Base-by-base conservation (phyloP, 192 early-diverging fungal genomes). In the Backusella liffmaniae region DNA sequence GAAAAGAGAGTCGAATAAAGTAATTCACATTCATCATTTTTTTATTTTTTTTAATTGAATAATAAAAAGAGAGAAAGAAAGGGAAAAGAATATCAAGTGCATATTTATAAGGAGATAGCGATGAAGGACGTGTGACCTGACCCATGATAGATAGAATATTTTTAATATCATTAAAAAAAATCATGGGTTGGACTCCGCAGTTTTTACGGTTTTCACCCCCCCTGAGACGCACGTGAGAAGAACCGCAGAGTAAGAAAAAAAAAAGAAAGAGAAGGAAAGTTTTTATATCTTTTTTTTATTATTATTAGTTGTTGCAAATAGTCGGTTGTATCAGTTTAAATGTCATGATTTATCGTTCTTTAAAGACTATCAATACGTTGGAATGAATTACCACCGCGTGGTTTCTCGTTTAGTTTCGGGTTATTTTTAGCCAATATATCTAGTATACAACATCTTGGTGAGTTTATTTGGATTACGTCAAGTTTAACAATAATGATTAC, bases 321-420 rank as follows among this genome's bases (percentile, higher is more conserved):
- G 15, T 21, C 1, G 16, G 8, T 5, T 53, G n/a, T 53, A 21
- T 53, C 10, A 41, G 18, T 32, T 32, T 32, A 32, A 32, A 32
- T 32, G 32, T 2, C 32, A 32, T 39, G 36, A 9, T 37, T 9
- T 10, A 39, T 39, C 32, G 32, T 32, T 32, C 3, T 32, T 59
- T 73, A 83, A 41, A 79, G 75, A 69, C 78, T 83, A 70, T 83
- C 82, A 49, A 94, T 90, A 76, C 93, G 87, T 13, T 88, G 88
- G 69, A 94, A 94, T 70, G 91, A 92, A 37, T 90, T 84, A 29
- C 93, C 93, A 80, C 91, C 93, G 81, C 89, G 89, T 67, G 90
- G 93, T 62, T 87, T 87, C 32, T 89, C 88, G 82, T 92, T 91
- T 75, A 93, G 80, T 78, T 90, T 91, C 29, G 92, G 93, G 73